Conservation (phyloP, 495 filamentous ascomycete genomes). For the Baudoinia panamericana region DNA sequence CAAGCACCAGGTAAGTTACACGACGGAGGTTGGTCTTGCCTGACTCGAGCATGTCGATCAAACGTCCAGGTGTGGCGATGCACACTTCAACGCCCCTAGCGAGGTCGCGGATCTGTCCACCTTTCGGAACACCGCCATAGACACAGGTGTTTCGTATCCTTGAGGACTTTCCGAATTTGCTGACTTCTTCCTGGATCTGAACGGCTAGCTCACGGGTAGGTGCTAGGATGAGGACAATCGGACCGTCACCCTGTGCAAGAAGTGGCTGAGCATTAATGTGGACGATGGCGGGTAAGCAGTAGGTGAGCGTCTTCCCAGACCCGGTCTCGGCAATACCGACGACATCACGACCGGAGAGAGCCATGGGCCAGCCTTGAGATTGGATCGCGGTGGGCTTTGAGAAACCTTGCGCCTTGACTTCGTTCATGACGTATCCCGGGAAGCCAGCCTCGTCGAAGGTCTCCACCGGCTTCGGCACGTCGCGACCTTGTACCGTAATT, state of each 20-base stretch:
- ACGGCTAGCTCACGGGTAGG: slow-evolving; percentile 96
- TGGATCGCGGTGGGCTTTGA: slow-evolving; percentile 85
- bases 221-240: slow-evolving; percentile 88
- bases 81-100: slow-evolving; percentile 74
- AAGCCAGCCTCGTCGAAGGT: slow-evolving; percentile 97
- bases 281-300: slow-evolving; percentile 95
- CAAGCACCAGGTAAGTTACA: slow-evolving; percentile 86
- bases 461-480: slow-evolving; percentile 84
- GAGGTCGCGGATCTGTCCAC: slow-evolving; percentile 88
- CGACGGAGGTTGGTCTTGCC: slow-evolving; percentile 96
- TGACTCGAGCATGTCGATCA: slow-evolving; percentile 97
- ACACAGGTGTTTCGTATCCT: slow-evolving; percentile 98
- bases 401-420: slow-evolving; percentile 97
- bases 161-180: slow-evolving; percentile 95
- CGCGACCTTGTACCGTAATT: slow-evolving; percentile 61
- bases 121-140: slow-evolving; percentile 96
- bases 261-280: slow-evolving; percentile 99
- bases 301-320: slow-evolving; percentile 96
- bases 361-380: slow-evolving; percentile 98
- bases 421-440: slow-evolving; percentile 89
- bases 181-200: slow-evolving; percentile 89
- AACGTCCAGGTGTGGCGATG: slow-evolving; percentile 92
- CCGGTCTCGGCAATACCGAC: slow-evolving; percentile 99
- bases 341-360: slow-evolving; percentile 92
- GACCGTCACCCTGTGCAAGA: slow-evolving; percentile 89